Percentiles rank a stretch among this genome's conserved stretches.
These are phyloP conservation scores for Geosmithia flava DNA, from an alignment of 2,329 filamentous ascomycete species.

Conservation along the genomic window DNA sequence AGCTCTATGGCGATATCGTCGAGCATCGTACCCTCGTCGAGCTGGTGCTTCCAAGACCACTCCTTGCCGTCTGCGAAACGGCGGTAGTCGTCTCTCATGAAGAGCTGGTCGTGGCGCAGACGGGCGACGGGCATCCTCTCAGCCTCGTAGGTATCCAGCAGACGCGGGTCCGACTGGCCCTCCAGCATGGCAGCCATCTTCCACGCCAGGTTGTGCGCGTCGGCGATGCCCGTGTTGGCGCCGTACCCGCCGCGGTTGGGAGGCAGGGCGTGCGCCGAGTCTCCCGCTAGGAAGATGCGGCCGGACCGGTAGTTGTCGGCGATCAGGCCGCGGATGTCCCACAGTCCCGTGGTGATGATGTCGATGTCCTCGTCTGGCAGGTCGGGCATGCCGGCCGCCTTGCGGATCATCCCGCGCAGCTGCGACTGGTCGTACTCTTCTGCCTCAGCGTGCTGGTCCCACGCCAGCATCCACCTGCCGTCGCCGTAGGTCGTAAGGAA, in stretches of 20 bases:
- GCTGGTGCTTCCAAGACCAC: constrained; percentile 2
- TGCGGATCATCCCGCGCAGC: neutral
- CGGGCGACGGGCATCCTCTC: constrained; percentile 23
- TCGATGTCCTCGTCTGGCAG: constrained; percentile 5
- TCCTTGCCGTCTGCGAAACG: constrained; percentile 2
- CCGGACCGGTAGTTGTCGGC: constrained; percentile 14
- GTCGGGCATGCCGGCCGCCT: constrained; percentile 1
- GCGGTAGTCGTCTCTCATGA: constrained; percentile 9
- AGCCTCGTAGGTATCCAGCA: constrained; percentile 23
- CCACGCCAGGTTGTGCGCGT: constrained; percentile 29
- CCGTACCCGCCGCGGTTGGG: constrained; percentile 20
- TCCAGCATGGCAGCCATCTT: constrained; percentile 22
- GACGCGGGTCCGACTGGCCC: constrained; percentile 5
- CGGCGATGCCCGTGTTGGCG: constrained; percentile 20
- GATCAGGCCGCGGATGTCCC: constrained; percentile 12
- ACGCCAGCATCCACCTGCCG: constrained; percentile 8
- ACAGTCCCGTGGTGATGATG: constrained; percentile 8
- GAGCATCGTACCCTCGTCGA: neutral
- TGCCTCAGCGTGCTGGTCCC: neutral
- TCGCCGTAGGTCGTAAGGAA: constrained; percentile 11
- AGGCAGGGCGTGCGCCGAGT: constrained; percentile 19
- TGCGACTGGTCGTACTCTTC: neutral
- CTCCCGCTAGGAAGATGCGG: constrained; percentile 18
- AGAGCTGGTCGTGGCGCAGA: constrained; percentile 11
- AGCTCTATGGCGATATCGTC: constrained; percentile 1